Base-by-base conservation (phyloP, 176 grass and related monocot species). In the Oropetium thomaeum region DNA sequence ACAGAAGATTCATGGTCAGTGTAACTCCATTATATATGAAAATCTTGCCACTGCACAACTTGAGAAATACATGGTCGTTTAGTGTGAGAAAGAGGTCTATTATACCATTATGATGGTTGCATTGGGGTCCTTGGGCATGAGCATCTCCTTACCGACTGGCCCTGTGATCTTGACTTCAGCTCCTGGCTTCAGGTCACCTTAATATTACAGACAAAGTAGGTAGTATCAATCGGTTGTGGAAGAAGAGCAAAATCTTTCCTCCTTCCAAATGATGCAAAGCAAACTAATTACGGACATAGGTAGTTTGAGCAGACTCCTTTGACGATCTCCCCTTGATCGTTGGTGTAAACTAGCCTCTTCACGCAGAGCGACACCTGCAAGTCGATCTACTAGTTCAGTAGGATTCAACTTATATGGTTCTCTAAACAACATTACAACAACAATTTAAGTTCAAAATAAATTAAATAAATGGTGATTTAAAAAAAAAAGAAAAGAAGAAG, bases 271-370 rank as follows among this genome's bases (percentile, higher is more conserved):
- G n/a, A n/a, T 52, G 49, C 49, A 52, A 52, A 48, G 16, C 16
- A 19, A 48, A n/a, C 16, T 14, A 78, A 17, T 19, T 38, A 49
- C 75, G 78, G 45, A 97, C 93, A 97, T 34, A 97, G 78, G 85
- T 82, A 93, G 75, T 97, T 97, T 16, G 93, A 97, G 88, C 93
- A 97, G 82, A 97, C 93, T 88, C 93, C 93, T 78, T 97, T 93
- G 53, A 97, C 93, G 23, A 89, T 61, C 85, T 97, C 90, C n/a
- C 93, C 93, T 73, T 90, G 88, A 14, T 97, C 90, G 31, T 97
- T 93, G 45, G 90, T 97, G 73, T 97, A 97, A 7, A 97, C 85
- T 2, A 97, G 93, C 33, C 93, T 75, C 90, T 97, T 97, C 10
- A 97, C 93, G 74, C 93, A 97, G 10, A 97, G 83, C 20, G 93